Base-by-base conservation (phyloP, 163 green algal genomes). In the Chlorella variabilis region DNA sequence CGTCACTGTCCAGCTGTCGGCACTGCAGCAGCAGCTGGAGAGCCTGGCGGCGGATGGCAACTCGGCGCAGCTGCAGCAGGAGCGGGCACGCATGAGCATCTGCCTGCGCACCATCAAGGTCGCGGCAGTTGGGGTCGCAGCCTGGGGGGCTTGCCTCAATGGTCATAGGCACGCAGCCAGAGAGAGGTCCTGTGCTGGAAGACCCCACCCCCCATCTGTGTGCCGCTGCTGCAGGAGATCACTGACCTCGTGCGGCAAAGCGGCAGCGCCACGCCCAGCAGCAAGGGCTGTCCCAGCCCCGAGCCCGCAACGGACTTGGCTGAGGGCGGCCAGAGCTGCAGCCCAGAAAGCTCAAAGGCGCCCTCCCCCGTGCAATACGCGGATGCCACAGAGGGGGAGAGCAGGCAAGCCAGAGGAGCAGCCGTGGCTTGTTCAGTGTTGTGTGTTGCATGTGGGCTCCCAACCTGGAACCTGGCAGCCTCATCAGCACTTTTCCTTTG, bases 71-170 rank as follows among this genome's bases (percentile, higher is more conserved):
- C 54, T 80, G 73, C 54, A 70, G 54, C 73, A 80, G 73, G 73
- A 80, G 56, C 54, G 73, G 38, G 73, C 73, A 48, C 73, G 73
- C 73, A 80, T 80, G 73, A 70, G 73, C 73, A 80, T 80, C 38
- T 80, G 73, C 73, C 39, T 80, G 73, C 73, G 48, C 31, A 77
- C 70, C 18, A 77, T 77, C 31, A 77, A 77, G 70, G 68, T 76
- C 38, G 25, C 38, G 4, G 21, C 45, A n/a, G n/a, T n/a, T n/a
- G n/a, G n/a, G n/a, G n/a, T n/a, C n/a, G n/a, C n/a, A n/a, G n/a
- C n/a, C n/a, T n/a, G n/a, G n/a, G n/a, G 63, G 63, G 67, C 27
- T 9, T 27, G 48, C 42, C 33, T 17, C 1, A 48, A 7, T 54
- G 63, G 13, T 1, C 33, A 49, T 15, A 15, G 11, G 45, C 45